phyloP scores from a whole-genome alignment of 352 stramenopile species.

The Globisporangium iwayamae region DNA sequence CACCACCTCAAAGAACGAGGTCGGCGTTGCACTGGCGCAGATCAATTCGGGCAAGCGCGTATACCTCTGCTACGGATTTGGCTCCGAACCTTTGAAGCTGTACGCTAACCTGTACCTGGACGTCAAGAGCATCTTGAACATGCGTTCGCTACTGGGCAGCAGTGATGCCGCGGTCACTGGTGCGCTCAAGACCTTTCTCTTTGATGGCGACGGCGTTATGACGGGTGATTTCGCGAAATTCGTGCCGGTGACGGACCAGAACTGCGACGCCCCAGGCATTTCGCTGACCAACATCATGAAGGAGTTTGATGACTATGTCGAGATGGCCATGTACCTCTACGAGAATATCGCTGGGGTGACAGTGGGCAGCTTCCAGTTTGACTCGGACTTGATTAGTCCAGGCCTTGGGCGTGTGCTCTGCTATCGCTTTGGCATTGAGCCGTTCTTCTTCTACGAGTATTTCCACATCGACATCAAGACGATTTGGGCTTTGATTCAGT shows the following conservation, averaged over 20 bases:
- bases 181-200: slow-evolving; percentile 57
- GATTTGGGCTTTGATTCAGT: slow-evolving; percentile 37
- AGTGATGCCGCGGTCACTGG: slow-evolving; percentile 37
- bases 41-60: slow-evolving; percentile 52
- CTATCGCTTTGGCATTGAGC: slow-evolving; percentile 56
- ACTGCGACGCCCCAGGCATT: slow-evolving; percentile 39
- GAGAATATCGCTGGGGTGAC: slow-evolving; percentile 39
- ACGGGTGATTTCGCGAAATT: slow-evolving; percentile 67
- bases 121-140: slow-evolving; percentile 57
- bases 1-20: slow-evolving; percentile 22
- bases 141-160: slow-evolving; percentile 42
- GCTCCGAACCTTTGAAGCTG: slow-evolving; percentile 47
- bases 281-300: slow-evolving; percentile 53
- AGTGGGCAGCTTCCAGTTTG: slow-evolving; percentile 47
- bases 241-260: slow-evolving; percentile 24
- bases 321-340: slow-evolving; percentile 76
- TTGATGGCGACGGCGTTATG: slow-evolving; percentile 53
- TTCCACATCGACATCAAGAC: slow-evolving; percentile 64
- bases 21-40: slow-evolving; percentile 35
- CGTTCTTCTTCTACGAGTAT: slow-evolving; percentile 49
- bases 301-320: slow-evolving; percentile 54
- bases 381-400: slow-evolving; percentile 22
- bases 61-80: slow-evolving; percentile 67
- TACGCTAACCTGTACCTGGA: slow-evolving; percentile 44
- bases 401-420: slow-evolving; percentile 46